Evolutionary conservation across 139 green algal genomes (phyloP).

Genomic region (Picochlorum sp.): DNA sequence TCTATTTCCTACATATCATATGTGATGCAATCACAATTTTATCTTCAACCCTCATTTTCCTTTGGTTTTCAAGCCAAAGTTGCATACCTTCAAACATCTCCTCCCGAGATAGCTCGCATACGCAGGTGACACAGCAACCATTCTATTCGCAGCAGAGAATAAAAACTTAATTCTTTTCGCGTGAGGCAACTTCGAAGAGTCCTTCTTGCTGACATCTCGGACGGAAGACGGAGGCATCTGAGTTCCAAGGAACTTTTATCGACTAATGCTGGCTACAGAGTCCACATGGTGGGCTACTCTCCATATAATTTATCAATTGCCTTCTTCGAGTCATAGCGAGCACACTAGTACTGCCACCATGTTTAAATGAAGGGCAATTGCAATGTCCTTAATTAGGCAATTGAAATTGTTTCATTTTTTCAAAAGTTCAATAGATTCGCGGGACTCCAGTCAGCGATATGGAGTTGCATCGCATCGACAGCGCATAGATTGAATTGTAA

Average conservation of each 20-base stretch:
- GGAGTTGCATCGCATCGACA: no score
- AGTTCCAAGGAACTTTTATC: not conserved
- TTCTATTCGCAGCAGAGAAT: not conserved
- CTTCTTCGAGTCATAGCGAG: no score
- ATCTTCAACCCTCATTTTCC: not conserved
- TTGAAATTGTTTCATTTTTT: no score
- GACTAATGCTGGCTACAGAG: not conserved
- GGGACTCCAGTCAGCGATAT: no score
- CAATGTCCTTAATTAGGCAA: no score
- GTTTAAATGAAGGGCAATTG: no score
- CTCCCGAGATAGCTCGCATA: constrained; percentile 3
- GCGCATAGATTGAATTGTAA: no score
- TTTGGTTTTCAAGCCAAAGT: not conserved
- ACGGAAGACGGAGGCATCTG: not conserved
- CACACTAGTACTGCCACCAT: no score
- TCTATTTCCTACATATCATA: constrained; percentile 2
- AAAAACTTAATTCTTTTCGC: not conserved
- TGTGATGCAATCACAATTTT: not conserved
- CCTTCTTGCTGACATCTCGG: not conserved
- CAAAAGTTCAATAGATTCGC: no score
- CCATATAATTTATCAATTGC: no score
- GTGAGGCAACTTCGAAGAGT: not conserved
- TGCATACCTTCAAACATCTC: not conserved
- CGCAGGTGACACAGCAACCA: not conserved
- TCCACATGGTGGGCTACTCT: no score